A percentile compares a stretch with the other conserved stretches of the same genome.
Conservation (phyloP, 2,329 filamentous ascomycete species). For the Didymella pinodella region DNA sequence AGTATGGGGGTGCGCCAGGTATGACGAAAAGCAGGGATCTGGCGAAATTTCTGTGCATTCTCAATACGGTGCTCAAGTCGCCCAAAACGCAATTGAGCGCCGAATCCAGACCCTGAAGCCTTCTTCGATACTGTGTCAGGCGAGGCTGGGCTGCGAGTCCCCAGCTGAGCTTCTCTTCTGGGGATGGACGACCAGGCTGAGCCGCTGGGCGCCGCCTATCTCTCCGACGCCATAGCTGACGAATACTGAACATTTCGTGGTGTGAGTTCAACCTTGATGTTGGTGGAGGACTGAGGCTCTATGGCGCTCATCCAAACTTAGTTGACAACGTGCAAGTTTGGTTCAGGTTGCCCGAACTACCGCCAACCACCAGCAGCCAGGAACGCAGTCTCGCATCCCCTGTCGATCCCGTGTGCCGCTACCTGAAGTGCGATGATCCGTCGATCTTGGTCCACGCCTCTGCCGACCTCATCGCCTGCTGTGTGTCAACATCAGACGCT, state of each 20-base stretch:
- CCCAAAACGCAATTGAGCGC: not conserved
- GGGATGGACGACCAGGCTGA: not conserved
- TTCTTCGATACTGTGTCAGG: conserved; percentile 1
- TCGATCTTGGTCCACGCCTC: conserved; percentile 19
- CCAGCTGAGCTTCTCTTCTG: not conserved
- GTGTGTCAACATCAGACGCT: not conserved
- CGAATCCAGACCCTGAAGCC: not conserved
- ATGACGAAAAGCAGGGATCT: conserved; percentile 13
- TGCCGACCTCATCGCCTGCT: conserved; percentile 1
- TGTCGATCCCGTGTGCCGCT: conserved; percentile 14
- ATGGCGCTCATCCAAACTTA: conserved; percentile 6
- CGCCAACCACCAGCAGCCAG: conserved; percentile 2
- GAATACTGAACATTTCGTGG: not conserved
- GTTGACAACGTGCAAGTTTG: conserved; percentile 6
- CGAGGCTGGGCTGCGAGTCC: conserved; percentile 5
- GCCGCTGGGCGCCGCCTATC: not conserved
- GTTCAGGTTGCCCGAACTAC: conserved; percentile 8
- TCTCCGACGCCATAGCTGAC: not conserved
- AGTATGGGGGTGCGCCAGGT: not conserved
- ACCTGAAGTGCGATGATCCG: conserved; percentile 7
- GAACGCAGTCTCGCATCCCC: conserved; percentile 3
- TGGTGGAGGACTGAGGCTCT: not conserved
- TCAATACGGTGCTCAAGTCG: not conserved
- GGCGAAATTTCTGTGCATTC: conserved; percentile 3
- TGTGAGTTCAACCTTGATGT: not conserved